Conservation (phyloP, 1,139 yeast genomes). For the Candida buenavistaensis region DNA sequence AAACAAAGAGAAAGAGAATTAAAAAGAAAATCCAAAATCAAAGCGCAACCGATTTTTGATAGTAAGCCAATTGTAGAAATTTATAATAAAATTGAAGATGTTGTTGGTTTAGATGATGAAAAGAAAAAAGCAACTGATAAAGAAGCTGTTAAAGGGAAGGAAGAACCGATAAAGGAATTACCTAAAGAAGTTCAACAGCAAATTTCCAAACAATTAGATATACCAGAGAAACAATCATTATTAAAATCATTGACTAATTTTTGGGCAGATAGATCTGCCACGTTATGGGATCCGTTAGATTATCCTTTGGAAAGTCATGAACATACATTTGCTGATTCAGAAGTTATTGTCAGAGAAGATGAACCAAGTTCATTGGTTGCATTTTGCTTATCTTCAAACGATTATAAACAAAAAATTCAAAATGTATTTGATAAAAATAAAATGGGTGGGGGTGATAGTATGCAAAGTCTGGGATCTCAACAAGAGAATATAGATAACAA, state of each 20-base stretch:
- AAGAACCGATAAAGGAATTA: constrained; percentile 8
- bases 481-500: constrained; percentile 4
- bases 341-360: constrained; percentile 92
- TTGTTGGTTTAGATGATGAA: constrained; percentile 50
- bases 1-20: constrained; percentile 83
- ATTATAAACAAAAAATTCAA: constrained; percentile 68
- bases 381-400: constrained; percentile 82
- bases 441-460: constrained; percentile 8
- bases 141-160: constrained; percentile 12
- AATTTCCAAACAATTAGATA: constrained; percentile 9
- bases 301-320: constrained; percentile 82
- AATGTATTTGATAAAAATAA: constrained; percentile 34
- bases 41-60: constrained; percentile 73
- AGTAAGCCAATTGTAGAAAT: constrained; percentile 91
- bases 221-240: constrained; percentile 69
- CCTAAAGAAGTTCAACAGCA: constrained; percentile 4
- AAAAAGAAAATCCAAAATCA: constrained; percentile 57
- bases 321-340: constrained; percentile 91
- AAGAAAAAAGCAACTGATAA: constrained; percentile 10
- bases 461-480: not conserved
- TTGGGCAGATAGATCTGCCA: constrained; percentile 97
- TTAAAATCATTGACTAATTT: constrained; percentile 84
- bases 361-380: constrained; percentile 96
- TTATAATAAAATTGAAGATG: constrained; percentile 86
- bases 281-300: constrained; percentile 89